Percentiles rank a stretch among this genome's conserved stretches.
These are phyloP conservation scores for Amesomyces nigricolor DNA, from an alignment of 2,329 filamentous ascomycete species.

Conservation along the genomic window DNA sequence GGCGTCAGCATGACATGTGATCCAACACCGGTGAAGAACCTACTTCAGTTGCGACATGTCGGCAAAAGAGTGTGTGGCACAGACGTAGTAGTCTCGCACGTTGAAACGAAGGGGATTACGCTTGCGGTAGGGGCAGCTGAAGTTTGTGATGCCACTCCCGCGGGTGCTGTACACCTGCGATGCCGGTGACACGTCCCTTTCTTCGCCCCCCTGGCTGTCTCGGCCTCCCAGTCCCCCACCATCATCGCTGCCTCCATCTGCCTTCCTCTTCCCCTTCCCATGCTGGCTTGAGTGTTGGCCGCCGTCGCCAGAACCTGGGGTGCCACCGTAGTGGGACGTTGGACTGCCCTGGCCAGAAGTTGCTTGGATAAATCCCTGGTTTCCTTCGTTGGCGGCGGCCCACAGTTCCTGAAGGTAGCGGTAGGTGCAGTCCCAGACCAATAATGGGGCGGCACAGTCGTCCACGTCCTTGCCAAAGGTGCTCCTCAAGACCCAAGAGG, in stretches of 20 bases:
- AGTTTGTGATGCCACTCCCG: constrained; percentile 19
- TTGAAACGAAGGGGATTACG: constrained; percentile 27
- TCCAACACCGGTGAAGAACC: neutral
- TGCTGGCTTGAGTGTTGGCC: constrained; percentile 12
- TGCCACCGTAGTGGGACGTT: constrained; percentile 14
- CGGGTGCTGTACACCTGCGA: constrained; percentile 18
- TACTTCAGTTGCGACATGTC: constrained; percentile 28
- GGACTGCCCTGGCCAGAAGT: constrained; percentile 19
- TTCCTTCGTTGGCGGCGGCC: constrained; percentile 17
- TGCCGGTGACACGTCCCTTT: constrained; percentile 16
- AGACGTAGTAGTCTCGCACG: constrained; percentile 26
- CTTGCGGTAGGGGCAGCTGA: constrained; percentile 27
- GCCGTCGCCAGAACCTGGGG: constrained; percentile 6
- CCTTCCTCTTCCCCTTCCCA: constrained; percentile 25
- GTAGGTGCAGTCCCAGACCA: constrained; percentile 25
- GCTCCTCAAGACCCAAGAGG: constrained; percentile 24
- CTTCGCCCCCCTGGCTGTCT: constrained; percentile 17
- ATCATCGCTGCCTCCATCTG: constrained; percentile 24
- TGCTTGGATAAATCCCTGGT: constrained; percentile 14
- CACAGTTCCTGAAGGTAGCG: constrained; percentile 24
- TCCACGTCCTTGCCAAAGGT: constrained; percentile 25
- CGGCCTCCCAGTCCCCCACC: constrained; percentile 18
- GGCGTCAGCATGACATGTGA: neutral
- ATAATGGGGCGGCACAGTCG: constrained; percentile 23
- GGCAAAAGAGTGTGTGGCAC: constrained; percentile 27